phyloP scores from a whole-genome alignment of 441 rosid species.

The Brassica balearica region DNA sequence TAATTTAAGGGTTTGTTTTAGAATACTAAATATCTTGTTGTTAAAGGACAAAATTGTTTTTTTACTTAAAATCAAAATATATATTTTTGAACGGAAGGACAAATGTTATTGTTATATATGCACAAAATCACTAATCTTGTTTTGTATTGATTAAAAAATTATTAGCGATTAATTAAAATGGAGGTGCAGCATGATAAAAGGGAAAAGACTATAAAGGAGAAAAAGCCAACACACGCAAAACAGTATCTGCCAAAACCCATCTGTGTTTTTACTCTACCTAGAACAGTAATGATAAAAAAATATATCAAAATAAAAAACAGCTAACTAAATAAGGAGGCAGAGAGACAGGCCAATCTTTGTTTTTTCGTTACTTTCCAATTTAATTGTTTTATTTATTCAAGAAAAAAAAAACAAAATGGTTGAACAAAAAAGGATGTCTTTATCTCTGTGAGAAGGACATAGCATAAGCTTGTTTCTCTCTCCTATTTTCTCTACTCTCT shows the following conservation, averaged over 20 bases:
- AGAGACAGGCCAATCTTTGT: constrained; percentile 41
- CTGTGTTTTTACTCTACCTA: constrained; percentile 42
- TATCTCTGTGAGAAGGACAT: constrained; percentile 41
- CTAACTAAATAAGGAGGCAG: constrained; percentile 33
- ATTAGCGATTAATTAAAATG: constrained; percentile 4
- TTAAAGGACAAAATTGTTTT: neutral
- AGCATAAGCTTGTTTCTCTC: constrained; percentile 34
- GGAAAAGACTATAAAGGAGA: constrained; percentile 45
- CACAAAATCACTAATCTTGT: neutral
- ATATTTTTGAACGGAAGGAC: neutral
- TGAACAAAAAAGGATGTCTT: constrained; percentile 21
- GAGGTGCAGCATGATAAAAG: constrained; percentile 30
- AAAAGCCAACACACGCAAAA: constrained; percentile 45
- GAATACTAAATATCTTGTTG: neutral
- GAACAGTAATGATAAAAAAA: constrained; percentile 29
- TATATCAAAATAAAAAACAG: neutral
- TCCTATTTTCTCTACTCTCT: constrained; percentile 13
- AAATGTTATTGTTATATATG: neutral
- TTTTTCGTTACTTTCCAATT: constrained; percentile 26
- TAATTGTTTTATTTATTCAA: neutral
- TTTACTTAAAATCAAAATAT: neutral
- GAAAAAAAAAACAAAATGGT: constrained; percentile 14
- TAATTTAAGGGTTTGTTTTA: neutral
- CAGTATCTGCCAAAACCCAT: constrained; percentile 45
- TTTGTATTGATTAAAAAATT: neutral